Evolutionary conservation across 768 basidiomycete genomes (phyloP), one percentile per base, ranked within the genome.

Genomic region (Auricularia cornea): DNA sequence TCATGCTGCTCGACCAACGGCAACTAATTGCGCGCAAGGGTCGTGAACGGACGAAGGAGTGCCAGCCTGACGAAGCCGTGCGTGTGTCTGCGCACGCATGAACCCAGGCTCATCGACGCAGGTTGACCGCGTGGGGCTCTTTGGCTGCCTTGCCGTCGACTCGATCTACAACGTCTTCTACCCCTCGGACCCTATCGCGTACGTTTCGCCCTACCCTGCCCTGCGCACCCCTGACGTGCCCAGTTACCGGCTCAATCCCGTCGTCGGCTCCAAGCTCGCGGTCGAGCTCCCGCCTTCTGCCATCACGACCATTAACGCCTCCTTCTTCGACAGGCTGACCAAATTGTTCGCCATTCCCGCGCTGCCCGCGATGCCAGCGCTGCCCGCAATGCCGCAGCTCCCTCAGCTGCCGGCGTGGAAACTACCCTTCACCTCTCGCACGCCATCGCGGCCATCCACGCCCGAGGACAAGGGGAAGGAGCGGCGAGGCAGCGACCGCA

Each of bases 151-250:
- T 69, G 71, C 77, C 11, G 65, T 75, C 20, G 78, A 79, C 61
- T 71, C 75, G 26, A 61, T 79, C 3, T 79, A 79, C 65, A 79
- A 79, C 68, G 72, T 79, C 26, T 76, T 78, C 65, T 73, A 78
- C 66, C 72, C 72, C 10, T 74, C 77, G 30, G 78, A 79, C 66
- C 78, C 79, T 0, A 71, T 79, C 33, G 76, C 75, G 67, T 75
- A 60, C 56, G 72, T 71, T n/a, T 52, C 41, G 10, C 30, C 57
- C 31, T 51, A 10, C 52, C 57, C 20, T 8, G 48, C 51, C 23
- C 16, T 52, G 3, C 12, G 12, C 6, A 40, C 6, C 8, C 16
- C 28, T 56, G n/a, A 52, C 33, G 16, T 8, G 35, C 35, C 20
- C 60, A 74, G 75, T 3, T 80, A 80, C 62, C 67, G 72, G 38